These are phyloP conservation scores for Kodamaea suecica DNA, from an alignment of 1,139 yeast species.

Conservation along the genomic window DNA sequence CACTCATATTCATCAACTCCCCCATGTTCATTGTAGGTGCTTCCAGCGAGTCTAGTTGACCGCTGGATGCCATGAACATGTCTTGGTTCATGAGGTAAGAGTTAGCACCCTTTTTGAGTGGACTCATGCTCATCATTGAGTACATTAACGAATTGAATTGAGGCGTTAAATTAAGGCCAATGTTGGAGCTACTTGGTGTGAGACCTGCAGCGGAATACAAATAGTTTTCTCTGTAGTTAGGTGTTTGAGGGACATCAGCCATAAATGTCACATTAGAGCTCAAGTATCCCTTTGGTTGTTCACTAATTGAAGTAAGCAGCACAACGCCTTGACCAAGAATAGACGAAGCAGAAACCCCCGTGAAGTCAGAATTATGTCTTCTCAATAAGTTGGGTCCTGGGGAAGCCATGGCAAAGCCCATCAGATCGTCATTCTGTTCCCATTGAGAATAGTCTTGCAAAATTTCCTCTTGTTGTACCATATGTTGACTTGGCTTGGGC, in stretches of 20 bases:
- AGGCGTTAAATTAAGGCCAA: constrained; percentile 38
- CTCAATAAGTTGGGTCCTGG: constrained; percentile 19
- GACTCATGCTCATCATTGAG: constrained; percentile 38
- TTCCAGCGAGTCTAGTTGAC: constrained; percentile 9
- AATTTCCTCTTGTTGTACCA: not conserved
- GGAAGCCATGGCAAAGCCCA: not conserved
- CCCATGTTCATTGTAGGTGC: constrained; percentile 4
- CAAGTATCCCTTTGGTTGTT: constrained; percentile 10
- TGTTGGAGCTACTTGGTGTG: constrained; percentile 30
- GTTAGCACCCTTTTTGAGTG: constrained; percentile 18
- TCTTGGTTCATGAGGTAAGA: constrained; percentile 32
- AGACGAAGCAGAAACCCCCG: constrained; percentile 18
- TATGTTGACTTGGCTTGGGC: not conserved
- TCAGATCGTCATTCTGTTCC: not conserved
- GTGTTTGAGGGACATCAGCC: constrained; percentile 33
- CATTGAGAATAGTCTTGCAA: constrained; percentile 1
- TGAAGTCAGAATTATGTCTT: constrained; percentile 33
- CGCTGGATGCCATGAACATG: constrained; percentile 19
- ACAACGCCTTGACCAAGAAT: constrained; percentile 8
- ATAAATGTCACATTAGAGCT: constrained; percentile 3
- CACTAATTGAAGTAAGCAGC: constrained; percentile 17
- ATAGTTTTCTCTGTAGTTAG: constrained; percentile 33
- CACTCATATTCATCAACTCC: constrained; percentile 8
- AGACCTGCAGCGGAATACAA: constrained; percentile 30
- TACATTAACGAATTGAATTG: constrained; percentile 45